Base-by-base conservation (phyloP, 768 basidiomycete species). In the Panellus pusillus region DNA sequence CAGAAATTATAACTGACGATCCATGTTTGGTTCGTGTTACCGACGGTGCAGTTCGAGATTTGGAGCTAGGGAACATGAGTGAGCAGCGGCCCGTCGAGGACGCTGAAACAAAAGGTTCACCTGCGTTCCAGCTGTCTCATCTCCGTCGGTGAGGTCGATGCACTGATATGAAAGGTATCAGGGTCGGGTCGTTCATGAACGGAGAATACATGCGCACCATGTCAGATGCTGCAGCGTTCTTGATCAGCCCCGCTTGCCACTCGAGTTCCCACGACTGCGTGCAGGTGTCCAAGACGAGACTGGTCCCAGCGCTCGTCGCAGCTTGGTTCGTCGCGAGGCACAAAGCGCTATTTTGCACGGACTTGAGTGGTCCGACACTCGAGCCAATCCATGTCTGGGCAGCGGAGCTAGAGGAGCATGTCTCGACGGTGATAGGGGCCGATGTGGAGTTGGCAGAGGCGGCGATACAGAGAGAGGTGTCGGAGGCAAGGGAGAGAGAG, bases 381-480 rank as follows among this genome's bases (percentile, higher is more conserved):
- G 20, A 27, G 42, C 19, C 42, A 18, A 19, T 20, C 42, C 42
- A 44, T 4, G 18, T 13, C 24, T 44, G 42, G 9, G 42, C 42
- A n/a, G 42, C 17, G 24, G 42, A 44, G 42, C 18, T 41, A 12
- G 42, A 27, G 24, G 42, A 44, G 42, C 39, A 40, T 9, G 39
- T 40, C n/a, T 40, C 39, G 39, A 40, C 39, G 39, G 39, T 40
- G 11, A 35, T 35, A 27, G 42, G 42, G 14, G 42, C 42, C 9
- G 42, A 44, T 20, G 42, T 44, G 42, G 42, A 44, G 19, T 44
- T 44, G 42, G 42, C 42, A 18, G 42, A 44, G 42, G 42, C 24
- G 24, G 42, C 42, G 42, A 44, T 20, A 18, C 42, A 44, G 20
- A 44, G 42, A 18, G 42, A 44, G 19, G 42, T 44, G 42, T 44